Percentiles rank a stretch among this genome's conserved stretches.
Conservation (phyloP, 2,329 filamentous ascomycete genomes). For the Falciphora oryzae region DNA sequence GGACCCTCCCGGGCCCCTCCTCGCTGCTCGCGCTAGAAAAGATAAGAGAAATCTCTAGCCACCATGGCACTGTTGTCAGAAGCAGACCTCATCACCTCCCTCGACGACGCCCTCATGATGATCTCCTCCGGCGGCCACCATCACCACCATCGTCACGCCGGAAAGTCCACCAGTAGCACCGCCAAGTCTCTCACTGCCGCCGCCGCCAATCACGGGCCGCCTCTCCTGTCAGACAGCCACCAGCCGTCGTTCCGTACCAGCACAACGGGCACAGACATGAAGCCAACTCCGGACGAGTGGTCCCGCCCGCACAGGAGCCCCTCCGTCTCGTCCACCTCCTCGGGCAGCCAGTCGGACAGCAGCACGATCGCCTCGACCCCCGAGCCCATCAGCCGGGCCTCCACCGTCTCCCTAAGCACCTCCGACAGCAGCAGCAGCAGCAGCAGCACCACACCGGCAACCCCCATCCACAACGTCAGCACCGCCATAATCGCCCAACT, state of each 20-base stretch:
- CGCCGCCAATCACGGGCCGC: not conserved
- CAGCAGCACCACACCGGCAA: not conserved
- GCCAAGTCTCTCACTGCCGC: not conserved
- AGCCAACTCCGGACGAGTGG: not conserved
- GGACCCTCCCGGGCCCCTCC: not conserved
- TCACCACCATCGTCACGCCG: not conserved
- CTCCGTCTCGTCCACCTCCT: constrained; percentile 15
- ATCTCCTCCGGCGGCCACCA: not conserved
- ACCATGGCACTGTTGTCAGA: not conserved
- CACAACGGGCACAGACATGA: not conserved
- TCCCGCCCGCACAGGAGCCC: constrained; percentile 17
- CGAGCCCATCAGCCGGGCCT: constrained; percentile 8
- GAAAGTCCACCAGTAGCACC: not conserved
- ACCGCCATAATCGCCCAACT: not conserved
- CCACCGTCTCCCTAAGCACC: constrained; percentile 11
- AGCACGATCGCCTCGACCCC: constrained; percentile 6
- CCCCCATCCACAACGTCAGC: not conserved
- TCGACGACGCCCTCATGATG: constrained; percentile 1
- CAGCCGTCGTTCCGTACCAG: not conserved
- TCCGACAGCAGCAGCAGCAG: constrained; percentile 1
- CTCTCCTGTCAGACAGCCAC: not conserved
- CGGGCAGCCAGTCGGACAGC: constrained; percentile 5
- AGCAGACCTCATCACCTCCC: constrained; percentile 1
- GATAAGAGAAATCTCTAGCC: not conserved
- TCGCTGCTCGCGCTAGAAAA: not conserved